These are phyloP conservation scores for Pseudotsuga menziesii DNA, from an alignment of 75 land plant species.

Conservation along the genomic window DNA sequence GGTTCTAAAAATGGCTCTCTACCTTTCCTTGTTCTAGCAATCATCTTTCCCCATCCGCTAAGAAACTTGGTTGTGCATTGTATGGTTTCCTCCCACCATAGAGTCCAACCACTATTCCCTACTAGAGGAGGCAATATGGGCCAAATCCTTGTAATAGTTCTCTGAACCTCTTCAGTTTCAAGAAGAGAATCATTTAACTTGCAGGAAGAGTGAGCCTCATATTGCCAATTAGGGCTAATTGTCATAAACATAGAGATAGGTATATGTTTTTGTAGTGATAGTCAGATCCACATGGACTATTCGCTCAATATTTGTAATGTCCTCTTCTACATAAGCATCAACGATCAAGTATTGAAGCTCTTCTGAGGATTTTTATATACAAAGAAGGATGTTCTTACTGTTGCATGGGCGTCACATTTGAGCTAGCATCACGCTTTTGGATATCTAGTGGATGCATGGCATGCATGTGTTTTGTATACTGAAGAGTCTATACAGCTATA, in stretches of 20 bases:
- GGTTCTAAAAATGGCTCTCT: neutral
- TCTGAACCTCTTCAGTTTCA: neutral
- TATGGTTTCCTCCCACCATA: neutral
- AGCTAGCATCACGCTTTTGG: too few species aligned
- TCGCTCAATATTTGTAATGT: too few species aligned
- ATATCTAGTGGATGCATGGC: too few species aligned
- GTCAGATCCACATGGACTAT: too few species aligned
- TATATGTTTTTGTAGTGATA: neutral
- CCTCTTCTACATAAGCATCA: too few species aligned
- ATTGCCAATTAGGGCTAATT: neutral
- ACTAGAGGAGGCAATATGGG: neutral
- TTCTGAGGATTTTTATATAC: too few species aligned
- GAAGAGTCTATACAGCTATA: too few species aligned
- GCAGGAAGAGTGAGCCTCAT: neutral
- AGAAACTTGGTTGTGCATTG: neutral
- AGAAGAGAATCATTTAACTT: neutral
- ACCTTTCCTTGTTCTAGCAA: neutral
- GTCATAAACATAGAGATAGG: neutral
- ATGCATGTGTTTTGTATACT: too few species aligned
- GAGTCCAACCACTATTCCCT: neutral
- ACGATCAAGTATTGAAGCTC: too few species aligned
- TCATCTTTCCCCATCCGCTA: neutral
- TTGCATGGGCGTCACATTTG: too few species aligned
- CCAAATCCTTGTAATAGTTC: neutral
- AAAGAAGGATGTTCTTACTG: too few species aligned